Conservation (phyloP, 495 filamentous ascomycete genomes). For the Neurospora sp. region DNA sequence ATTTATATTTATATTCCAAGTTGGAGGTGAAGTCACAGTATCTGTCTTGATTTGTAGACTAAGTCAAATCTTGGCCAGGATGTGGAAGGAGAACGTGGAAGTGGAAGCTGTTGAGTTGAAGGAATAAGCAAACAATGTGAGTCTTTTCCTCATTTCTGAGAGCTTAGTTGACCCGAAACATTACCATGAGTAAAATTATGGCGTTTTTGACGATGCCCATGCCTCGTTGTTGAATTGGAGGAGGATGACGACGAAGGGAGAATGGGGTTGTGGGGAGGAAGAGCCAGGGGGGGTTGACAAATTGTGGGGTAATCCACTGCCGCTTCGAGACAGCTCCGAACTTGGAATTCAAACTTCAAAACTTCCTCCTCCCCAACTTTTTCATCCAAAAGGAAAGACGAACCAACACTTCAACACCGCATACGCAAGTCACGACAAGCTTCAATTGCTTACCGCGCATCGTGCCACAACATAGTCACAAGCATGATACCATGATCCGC, state of each 20-base stretch:
- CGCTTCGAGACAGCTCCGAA: neutral
- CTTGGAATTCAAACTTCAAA: neutral
- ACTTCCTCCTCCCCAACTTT: neutral
- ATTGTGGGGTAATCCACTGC: neutral
- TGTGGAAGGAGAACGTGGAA: neutral
- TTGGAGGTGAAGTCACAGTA: neutral
- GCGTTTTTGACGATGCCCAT: neutral
- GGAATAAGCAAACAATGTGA: no score
- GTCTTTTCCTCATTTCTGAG: no score
- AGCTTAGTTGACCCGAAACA: no score
- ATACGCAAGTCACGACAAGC: neutral
- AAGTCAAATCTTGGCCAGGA: neutral
- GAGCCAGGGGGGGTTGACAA: neutral
- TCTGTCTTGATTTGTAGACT: neutral
- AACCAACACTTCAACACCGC: neutral
- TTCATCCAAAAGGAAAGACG: neutral
- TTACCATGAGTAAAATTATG: no score
- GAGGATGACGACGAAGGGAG: neutral
- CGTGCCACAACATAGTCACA: neutral
- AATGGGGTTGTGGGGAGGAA: neutral
- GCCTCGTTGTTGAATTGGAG: neutral
- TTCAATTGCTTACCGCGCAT: neutral
- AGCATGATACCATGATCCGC: slow-evolving; percentile 11
- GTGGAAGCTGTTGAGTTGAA: neutral
- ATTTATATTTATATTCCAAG: neutral